Base-by-base conservation (phyloP, 2,329 filamentous ascomycete genomes). In the Xylaria sp. region DNA sequence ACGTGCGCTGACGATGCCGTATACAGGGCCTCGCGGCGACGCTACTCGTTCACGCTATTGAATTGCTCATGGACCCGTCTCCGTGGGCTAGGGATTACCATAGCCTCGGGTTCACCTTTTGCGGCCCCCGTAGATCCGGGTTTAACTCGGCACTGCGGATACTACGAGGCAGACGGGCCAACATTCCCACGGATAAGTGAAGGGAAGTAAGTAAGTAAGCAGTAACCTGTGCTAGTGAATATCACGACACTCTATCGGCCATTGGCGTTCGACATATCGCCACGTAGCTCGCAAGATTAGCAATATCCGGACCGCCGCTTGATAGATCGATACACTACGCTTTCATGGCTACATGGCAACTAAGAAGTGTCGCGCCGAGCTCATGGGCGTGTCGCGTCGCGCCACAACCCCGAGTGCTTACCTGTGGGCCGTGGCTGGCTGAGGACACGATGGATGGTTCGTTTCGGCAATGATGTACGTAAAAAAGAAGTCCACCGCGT, bases 401-500 rank as follows among this genome's bases (percentile, higher is more conserved):
- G 43, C 57, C 30, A 60, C 23, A 36, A 36, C 13, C 30, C 20
- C 15, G 25, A 59, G 13, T 34, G 43, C 57, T 48, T 57, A 59
- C 34, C 41, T 46, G 23, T 58, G 32, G 53, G 32, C 28, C 7
- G 41, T 48, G 57, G 43, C 43, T 60, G 43, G 34, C 57, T 48
- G 57, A 46, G 13, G 30, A 39, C 12, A 36, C 36, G n/a, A 46
- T 60, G 25, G 39, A n/a, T 39, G 41, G 41, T 48, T 25, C 20
- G 7, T 60, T 60, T 60, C 32, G 41, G 32, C 32, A 57, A 57
- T 30, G 53, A 57, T 57, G 53, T 28, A 57, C 53, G 34, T 41
- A 41, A 41, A 39, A 56, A 41, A 28, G 32, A 41, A 28, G 32
- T 28, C 20, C 34, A 41, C 34, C 53, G 25, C 34, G 52, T 39